These are phyloP conservation scores for Ganoderma resinaceum DNA, from an alignment of 1,284 basidiomycete species.

Conservation along the genomic window DNA sequence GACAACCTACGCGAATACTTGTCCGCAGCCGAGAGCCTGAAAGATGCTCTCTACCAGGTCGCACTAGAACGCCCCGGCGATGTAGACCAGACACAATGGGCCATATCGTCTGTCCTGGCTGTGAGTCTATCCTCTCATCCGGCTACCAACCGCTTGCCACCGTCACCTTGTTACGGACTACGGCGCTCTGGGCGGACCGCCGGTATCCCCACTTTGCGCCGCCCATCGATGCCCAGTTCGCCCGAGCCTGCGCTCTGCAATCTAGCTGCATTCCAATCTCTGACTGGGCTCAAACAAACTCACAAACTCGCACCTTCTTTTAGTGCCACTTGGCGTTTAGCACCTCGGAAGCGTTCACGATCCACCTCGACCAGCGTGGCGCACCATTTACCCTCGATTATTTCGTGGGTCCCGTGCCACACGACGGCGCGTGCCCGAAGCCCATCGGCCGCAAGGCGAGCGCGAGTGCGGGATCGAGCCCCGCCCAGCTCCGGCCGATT, in stretches of 20 bases:
- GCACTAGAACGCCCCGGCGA: slow-evolving; percentile 68
- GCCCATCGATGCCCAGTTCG: slow-evolving; percentile 8
- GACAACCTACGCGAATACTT: slow-evolving; percentile 37
- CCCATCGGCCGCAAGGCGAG: slow-evolving; percentile 28
- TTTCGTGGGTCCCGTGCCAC: slow-evolving; percentile 69
- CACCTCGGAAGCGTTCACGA: slow-evolving; percentile 59
- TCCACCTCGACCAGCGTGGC: slow-evolving; percentile 58
- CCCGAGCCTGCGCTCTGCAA: slow-evolving; percentile 14
- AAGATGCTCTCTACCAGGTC: slow-evolving; percentile 72
- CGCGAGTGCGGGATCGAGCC: slow-evolving; percentile 36
- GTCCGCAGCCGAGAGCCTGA: slow-evolving; percentile 19
- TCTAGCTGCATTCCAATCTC: slow-evolving; percentile 2
- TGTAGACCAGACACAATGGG: slow-evolving; percentile 56
- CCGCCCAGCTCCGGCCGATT: slow-evolving; percentile 39
- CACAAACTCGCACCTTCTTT: slow-evolving; percentile 19
- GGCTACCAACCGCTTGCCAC: slow-evolving; percentile 5
- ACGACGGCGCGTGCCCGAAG: slow-evolving; percentile 67
- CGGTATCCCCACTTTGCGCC: slow-evolving; percentile 13
- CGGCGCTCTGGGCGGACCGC: slow-evolving; percentile 18
- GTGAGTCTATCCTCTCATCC: slow-evolving; percentile 51
- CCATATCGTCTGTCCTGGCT: slow-evolving; percentile 74
- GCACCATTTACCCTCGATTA: slow-evolving; percentile 72
- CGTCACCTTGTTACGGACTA: slow-evolving; percentile 1
- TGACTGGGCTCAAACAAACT: slow-evolving; percentile 19
- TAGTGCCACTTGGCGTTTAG: slow-evolving; percentile 68